Percentiles rank a stretch among this genome's conserved stretches.
These are phyloP conservation scores for Trichoderma polysporum DNA, from an alignment of 2,329 filamentous ascomycete species.

Conservation along the genomic window DNA sequence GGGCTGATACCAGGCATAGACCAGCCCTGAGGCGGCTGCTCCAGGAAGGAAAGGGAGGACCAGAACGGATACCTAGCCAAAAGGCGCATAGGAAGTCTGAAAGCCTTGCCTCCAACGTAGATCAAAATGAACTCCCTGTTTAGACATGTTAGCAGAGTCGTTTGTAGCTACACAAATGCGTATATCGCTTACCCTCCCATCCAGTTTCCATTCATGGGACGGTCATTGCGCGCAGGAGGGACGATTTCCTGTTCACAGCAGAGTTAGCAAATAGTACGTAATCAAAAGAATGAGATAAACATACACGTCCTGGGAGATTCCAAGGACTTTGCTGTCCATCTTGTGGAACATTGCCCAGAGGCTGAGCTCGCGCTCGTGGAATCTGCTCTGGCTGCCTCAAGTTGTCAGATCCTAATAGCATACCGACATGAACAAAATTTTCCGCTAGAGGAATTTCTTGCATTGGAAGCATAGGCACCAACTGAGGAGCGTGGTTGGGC, in stretches of 20 bases:
- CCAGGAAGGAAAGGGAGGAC: not conserved
- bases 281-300: not conserved
- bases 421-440: not conserved
- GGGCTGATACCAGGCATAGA: constrained; percentile 17
- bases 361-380: not conserved
- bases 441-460: not conserved
- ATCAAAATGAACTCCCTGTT: not conserved
- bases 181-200: not conserved
- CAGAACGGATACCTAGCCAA: constrained; percentile 15
- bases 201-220: not conserved
- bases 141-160: not conserved
- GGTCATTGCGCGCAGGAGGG: not conserved
- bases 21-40: constrained; percentile 18
- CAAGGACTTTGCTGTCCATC: not conserved
- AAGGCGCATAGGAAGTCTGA: constrained; percentile 17
- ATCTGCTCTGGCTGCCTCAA: not conserved
- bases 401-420: not conserved
- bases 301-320: not conserved
- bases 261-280: not conserved
- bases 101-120: not conserved
- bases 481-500: not conserved
- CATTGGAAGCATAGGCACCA: not conserved
- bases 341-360: not conserved
- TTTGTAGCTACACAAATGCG: too few relatives aligned
- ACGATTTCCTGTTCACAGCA: not conserved